These are phyloP conservation scores for Aspergillus hiratsukae DNA, from an alignment of 2,329 filamentous ascomycete genomes.

Conservation along the genomic window DNA sequence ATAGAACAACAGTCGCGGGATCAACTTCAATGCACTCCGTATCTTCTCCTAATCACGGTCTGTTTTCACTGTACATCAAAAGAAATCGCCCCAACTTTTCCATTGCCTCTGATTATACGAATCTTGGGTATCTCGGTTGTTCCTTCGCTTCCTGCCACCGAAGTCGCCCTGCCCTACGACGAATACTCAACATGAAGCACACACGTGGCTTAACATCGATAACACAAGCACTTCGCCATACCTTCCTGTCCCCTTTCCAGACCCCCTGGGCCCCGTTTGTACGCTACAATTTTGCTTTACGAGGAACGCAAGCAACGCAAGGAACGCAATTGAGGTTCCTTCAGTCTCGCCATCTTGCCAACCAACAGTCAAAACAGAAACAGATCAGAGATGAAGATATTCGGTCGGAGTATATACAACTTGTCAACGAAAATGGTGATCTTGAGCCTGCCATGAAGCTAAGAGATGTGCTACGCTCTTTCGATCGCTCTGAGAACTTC, in stretches of 20 bases:
- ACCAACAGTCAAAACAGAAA: slow-evolving; percentile 7
- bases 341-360: slow-evolving; percentile 8
- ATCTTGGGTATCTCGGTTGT: not conserved
- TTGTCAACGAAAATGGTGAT: slow-evolving; percentile 31
- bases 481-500: slow-evolving; percentile 49
- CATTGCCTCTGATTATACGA: not conserved
- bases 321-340: slow-evolving; percentile 15
- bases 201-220: slow-evolving; percentile 29
- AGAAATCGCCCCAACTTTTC: not conserved
- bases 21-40: not conserved
- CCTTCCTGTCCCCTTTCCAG: slow-evolving; percentile 22
- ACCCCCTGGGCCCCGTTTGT: slow-evolving; percentile 11
- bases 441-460: slow-evolving; percentile 28
- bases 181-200: slow-evolving; percentile 26
- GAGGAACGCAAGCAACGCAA: slow-evolving; percentile 4
- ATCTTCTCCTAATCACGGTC: not conserved
- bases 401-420: slow-evolving; percentile 24
- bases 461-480: slow-evolving; percentile 33
- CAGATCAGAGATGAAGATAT: slow-evolving; percentile 34
- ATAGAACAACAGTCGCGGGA: not conserved
- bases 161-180: not conserved
- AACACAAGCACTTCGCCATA: slow-evolving; percentile 28
- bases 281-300: slow-evolving; percentile 5
- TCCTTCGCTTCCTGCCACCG: not conserved
- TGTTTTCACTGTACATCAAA: not conserved